Evolutionary conservation across 352 stramenopile genomes (phyloP), one percentile per base, ranked within the genome.

Genomic region (Phytophthora ramorum): DNA sequence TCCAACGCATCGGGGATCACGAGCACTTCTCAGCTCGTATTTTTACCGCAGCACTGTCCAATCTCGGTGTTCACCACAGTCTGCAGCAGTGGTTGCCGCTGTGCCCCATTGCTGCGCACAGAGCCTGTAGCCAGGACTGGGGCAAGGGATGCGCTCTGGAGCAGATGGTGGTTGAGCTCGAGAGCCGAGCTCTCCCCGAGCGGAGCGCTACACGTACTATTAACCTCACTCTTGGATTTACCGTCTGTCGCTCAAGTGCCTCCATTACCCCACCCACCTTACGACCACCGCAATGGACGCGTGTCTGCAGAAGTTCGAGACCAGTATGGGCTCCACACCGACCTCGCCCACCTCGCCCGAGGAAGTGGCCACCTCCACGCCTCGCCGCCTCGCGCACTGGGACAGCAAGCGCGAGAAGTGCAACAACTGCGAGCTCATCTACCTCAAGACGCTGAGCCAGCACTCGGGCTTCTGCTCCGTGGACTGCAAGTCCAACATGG

Each of bases 401-500:
- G 87, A 96, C 69, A 90, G 83, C 58, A 96, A 94, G 75, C 87
- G 87, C 62, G 80, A 91, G 35, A 88, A 91, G 69, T 96, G 87
- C 81, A 60, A 67, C 58, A 96, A 96, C 75, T 96, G 87, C 73
- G 73, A 85, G 44, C 84, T 83, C 57, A 92, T 96, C 57, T 96
- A 90, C 68, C 76, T 96, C 64, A 93, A 92, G 70, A 92, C 85
- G 40, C 70, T 92, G 17, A 94, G 85, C 45, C 80, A 74, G 28
- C 77, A 90, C 71, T 43, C 71, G 17, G 84, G 83, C 68, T 94
- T 83, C 61, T 96, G 87, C 79, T 96, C 87, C 7, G 78, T 96
- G 40, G 87, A 96, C 69, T 96, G 87, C 76, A 93, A 96, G 76
- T 93, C 85, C 48, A 96, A 96, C 75, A 87, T 83, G 48, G 62